Evolutionary conservation across 2,329 filamentous ascomycete species (phyloP).

Genomic region (Pyricularia pennisetigena): DNA sequence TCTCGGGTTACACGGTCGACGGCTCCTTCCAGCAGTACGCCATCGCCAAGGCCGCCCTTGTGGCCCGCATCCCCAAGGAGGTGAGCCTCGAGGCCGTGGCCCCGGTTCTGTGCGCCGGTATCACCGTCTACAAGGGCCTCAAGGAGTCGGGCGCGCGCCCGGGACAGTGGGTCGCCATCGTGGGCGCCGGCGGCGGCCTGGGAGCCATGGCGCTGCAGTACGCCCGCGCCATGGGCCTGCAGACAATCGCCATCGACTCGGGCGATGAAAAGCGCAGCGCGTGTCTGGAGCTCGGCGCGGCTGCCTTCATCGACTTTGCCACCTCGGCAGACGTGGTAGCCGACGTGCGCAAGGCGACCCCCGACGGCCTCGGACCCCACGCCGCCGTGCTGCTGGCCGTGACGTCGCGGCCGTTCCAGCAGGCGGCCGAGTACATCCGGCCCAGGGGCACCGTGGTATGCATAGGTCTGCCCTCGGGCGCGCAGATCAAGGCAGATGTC

Average conservation of each 20-base stretch:
- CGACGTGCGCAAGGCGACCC: conserved; percentile 73
- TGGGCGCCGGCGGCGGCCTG: conserved; percentile 66
- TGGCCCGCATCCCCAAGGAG: conserved; percentile 72
- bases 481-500: conserved; percentile 72
- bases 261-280: conserved; percentile 67
- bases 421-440: conserved; percentile 81
- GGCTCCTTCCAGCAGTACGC: conserved; percentile 90
- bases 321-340: conserved; percentile 67
- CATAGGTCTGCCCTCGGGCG: conserved; percentile 77
- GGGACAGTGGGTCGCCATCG: conserved; percentile 63
- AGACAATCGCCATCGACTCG: conserved; percentile 71
- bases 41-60: conserved; percentile 77
- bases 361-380: conserved; percentile 75
- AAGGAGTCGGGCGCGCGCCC: conserved; percentile 58
- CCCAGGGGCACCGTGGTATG: conserved; percentile 74
- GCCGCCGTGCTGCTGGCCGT: conserved; percentile 82
- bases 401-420: conserved; percentile 88
- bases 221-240: conserved; percentile 80
- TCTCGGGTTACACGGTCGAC: conserved; percentile 89
- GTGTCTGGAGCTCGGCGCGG: conserved; percentile 60
- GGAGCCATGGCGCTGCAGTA: conserved; percentile 72
- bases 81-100: conserved; percentile 67
- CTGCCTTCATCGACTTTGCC: conserved; percentile 70
- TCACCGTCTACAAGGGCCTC: conserved; percentile 68
- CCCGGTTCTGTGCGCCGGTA: conserved; percentile 65